Evolutionary conservation across 1,284 basidiomycete genomes (phyloP).

Genomic region (Trametes versicolor): DNA sequence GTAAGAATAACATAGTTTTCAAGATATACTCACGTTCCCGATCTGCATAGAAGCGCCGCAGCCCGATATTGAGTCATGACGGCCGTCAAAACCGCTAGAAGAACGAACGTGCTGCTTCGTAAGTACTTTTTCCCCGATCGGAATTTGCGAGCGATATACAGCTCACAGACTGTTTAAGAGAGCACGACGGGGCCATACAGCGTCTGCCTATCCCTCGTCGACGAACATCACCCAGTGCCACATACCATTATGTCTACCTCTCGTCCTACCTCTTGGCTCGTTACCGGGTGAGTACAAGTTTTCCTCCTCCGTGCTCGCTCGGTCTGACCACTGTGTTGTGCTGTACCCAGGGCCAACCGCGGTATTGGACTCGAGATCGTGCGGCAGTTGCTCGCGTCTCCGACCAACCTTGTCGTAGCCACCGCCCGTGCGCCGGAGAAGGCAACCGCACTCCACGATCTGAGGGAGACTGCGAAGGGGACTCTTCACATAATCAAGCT

Average conservation of each 20-base stretch:
- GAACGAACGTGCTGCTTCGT: too few species aligned
- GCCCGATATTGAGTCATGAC: too few species aligned
- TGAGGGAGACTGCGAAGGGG: constrained; percentile 39
- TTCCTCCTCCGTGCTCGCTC: background rate
- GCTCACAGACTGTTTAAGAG: too few species aligned
- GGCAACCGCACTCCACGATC: constrained; percentile 41
- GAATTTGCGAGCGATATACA: too few species aligned
- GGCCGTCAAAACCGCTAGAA: too few species aligned
- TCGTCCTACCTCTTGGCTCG: constrained; percentile 8
- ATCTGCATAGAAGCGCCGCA: too few species aligned
- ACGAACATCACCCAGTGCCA: background rate
- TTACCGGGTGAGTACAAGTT: constrained; percentile 12
- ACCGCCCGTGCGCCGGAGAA: constrained; percentile 48
- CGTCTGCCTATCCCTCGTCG: too few species aligned
- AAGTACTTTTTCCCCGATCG: too few species aligned
- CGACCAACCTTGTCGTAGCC: constrained; percentile 49
- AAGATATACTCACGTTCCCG: too few species aligned
- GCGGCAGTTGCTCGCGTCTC: constrained; percentile 45
- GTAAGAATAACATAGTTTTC: too few species aligned
- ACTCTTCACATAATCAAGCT: constrained; percentile 46
- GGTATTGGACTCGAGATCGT: constrained; percentile 53
- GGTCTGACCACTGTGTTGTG: background rate
- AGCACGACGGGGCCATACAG: too few species aligned
- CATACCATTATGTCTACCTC: too few species aligned
- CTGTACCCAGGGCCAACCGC: constrained; percentile 44